phyloP scores from a whole-genome alignment of 306 rosid species.

The Lathyrus oleraceus region DNA sequence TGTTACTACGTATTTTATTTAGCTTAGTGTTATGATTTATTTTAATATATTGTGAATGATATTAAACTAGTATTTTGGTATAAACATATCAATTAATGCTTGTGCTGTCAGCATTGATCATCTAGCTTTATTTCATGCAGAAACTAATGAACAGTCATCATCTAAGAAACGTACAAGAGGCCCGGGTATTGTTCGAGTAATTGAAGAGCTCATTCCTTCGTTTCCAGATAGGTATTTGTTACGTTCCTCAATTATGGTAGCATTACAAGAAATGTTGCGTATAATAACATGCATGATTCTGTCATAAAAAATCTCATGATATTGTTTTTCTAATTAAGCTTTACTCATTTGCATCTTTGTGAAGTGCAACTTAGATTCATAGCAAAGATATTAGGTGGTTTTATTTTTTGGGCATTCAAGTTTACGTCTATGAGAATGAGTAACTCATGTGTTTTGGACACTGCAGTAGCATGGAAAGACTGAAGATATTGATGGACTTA shows the following conservation, averaged over 20 bases:
- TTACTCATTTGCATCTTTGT: conserved; percentile 17
- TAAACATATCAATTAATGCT: neutral
- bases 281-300: neutral
- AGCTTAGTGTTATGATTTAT: neutral
- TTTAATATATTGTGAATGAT: conserved; percentile 3
- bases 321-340: conserved; percentile 14
- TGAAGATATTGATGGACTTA: conserved; percentile 52
- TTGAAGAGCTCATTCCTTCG: conserved; percentile 53
- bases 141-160: conserved; percentile 36
- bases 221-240: conserved; percentile 60
- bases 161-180: conserved; percentile 29
- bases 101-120: conserved; percentile 8
- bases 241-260: conserved; percentile 15
- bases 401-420: neutral
- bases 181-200: conserved; percentile 40
- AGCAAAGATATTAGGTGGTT: conserved; percentile 15
- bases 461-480: conserved; percentile 60
- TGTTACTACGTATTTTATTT: neutral
- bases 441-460: conserved; percentile 26
- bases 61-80: neutral
- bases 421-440: neutral
- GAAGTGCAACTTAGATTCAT: neutral
- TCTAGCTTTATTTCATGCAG: conserved; percentile 31
- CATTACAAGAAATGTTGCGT: neutral
- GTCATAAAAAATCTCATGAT: neutral